Evolutionary conservation across 2,329 filamentous ascomycete species (phyloP).

Genomic region (Fusarium solani-melongenae): DNA sequence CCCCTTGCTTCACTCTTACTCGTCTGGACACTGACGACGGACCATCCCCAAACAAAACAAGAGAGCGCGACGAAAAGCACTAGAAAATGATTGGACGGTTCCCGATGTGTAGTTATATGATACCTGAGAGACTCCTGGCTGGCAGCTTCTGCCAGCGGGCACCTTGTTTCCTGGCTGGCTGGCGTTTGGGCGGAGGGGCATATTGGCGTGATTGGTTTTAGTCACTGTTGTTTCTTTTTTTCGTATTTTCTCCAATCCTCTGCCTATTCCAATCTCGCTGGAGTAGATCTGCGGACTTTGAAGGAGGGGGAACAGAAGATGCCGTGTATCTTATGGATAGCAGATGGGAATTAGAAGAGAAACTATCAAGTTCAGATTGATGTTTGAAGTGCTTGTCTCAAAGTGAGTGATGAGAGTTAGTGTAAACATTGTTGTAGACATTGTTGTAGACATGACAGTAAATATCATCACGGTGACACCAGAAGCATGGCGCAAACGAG

Average conservation of each 20-base stretch:
- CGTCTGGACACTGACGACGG: slow-evolving; percentile 42
- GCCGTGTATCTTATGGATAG: slow-evolving; percentile 23
- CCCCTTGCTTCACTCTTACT: slow-evolving; percentile 43
- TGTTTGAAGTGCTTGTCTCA: slow-evolving; percentile 12
- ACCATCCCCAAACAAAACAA: slow-evolving; percentile 31
- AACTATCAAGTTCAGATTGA: slow-evolving; percentile 39
- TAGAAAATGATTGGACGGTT: slow-evolving; percentile 40
- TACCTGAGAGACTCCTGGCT: slow-evolving; percentile 49
- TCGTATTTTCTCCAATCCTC: slow-evolving; percentile 34
- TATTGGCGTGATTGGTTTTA: slow-evolving; percentile 49
- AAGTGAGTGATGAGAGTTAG: neutral
- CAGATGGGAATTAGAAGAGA: slow-evolving; percentile 34
- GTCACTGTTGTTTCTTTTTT: slow-evolving; percentile 32
- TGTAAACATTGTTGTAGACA: neutral
- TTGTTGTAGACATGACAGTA: neutral
- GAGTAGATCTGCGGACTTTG: slow-evolving; percentile 19
- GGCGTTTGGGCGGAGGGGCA: slow-evolving; percentile 50
- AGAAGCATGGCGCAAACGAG: neutral
- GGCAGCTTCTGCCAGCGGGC: slow-evolving; percentile 40
- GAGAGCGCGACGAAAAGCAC: slow-evolving; percentile 35
- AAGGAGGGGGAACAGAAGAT: slow-evolving; percentile 14
- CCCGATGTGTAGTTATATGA: slow-evolving; percentile 48
- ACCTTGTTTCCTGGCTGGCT: slow-evolving; percentile 46
- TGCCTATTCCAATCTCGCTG: slow-evolving; percentile 26
- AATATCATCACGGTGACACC: neutral